These are phyloP conservation scores for Hymenoscyphus infarciens DNA, from an alignment of 2,329 filamentous ascomycete genomes.

Conservation along the genomic window DNA sequence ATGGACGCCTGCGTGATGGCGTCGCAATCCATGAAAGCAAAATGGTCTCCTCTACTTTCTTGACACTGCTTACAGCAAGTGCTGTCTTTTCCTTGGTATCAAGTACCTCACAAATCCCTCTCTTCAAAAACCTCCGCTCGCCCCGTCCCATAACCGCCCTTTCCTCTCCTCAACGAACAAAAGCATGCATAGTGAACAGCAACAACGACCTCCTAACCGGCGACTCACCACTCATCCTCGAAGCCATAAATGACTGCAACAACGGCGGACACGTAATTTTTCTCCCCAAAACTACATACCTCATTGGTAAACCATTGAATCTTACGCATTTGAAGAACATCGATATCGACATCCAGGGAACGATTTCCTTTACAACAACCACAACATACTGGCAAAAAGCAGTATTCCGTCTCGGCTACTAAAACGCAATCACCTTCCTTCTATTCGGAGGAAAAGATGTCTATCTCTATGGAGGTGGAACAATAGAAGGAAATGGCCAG, in stretches of 20 bases:
- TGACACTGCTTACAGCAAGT: not conserved
- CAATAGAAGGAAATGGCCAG: not conserved
- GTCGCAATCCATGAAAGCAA: too few species aligned
- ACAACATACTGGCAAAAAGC: constrained; percentile 56
- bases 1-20: too few species aligned
- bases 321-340: constrained; percentile 58
- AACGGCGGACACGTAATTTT: constrained; percentile 46
- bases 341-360: constrained; percentile 56
- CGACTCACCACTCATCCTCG: constrained; percentile 46
- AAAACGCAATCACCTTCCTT: not conserved
- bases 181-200: constrained; percentile 16
- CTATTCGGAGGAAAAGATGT: not conserved
- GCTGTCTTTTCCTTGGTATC: not conserved
- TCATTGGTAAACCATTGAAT: constrained; percentile 54
- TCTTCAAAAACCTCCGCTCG: constrained; percentile 13
- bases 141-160: constrained; percentile 15
- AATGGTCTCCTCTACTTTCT: too few species aligned
- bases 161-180: constrained; percentile 12
- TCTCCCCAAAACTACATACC: constrained; percentile 34
- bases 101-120: constrained; percentile 10
- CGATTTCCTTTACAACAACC: constrained; percentile 58
- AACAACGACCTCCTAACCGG: constrained; percentile 31
- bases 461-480: not conserved
- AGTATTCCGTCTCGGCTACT: not conserved
- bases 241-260: constrained; percentile 46